Conservation (phyloP, 306 rosid species). For the Dalbergia oliveri region DNA sequence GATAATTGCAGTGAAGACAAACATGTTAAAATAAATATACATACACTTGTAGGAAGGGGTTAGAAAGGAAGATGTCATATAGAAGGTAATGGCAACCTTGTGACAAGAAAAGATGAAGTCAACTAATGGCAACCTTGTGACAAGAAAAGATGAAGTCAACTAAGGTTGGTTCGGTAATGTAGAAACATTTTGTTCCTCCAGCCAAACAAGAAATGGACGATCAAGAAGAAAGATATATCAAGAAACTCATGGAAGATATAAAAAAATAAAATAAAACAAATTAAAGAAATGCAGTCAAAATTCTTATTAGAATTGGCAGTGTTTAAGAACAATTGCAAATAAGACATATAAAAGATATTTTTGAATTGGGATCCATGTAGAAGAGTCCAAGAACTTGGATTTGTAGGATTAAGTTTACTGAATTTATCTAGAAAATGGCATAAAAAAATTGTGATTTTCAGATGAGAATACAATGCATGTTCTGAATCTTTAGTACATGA, state of each 20-base stretch:
- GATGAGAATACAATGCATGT: neutral
- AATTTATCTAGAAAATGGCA: neutral
- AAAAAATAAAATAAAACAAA: neutral
- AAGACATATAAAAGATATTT: neutral
- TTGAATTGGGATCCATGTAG: constrained; percentile 9
- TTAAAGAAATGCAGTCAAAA: neutral
- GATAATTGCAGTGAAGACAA: constrained; percentile 11
- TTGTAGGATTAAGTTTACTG: neutral
- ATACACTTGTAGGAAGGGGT: neutral
- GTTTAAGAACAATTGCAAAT: constrained; percentile 2
- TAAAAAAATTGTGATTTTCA: neutral
- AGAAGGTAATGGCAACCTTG: neutral
- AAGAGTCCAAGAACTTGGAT: neutral
- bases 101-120: constrained; percentile 20
- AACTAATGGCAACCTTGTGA: constrained; percentile 20
- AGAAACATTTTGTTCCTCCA: constrained; percentile 5
- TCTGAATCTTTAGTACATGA: neutral
- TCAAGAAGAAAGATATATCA: constrained; percentile 1
- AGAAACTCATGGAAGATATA: neutral
- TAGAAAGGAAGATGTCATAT: neutral
- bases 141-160: constrained; percentile 27
- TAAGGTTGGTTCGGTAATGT: constrained; percentile 2
- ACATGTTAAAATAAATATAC: constrained; percentile 6
- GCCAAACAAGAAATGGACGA: constrained; percentile 31
- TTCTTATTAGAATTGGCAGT: neutral